Conservation (phyloP, 352 stramenopile genomes). For the Globisporangium acanthophoron region DNA sequence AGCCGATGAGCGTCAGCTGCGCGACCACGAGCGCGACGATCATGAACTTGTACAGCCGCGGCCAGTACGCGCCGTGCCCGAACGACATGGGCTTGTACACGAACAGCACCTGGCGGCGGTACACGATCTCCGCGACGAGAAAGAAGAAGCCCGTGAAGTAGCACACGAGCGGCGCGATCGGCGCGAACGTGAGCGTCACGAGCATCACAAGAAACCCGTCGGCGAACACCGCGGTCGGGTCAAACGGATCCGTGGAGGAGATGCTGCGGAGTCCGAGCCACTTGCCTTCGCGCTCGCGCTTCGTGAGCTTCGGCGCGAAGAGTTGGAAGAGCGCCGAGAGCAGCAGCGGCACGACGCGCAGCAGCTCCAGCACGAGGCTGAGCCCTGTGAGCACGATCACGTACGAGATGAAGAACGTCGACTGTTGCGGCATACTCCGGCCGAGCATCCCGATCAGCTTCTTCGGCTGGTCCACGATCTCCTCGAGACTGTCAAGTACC, state of each 20-base stretch:
- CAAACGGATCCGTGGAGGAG: slow-evolving; percentile 46
- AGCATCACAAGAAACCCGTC: slow-evolving; percentile 67
- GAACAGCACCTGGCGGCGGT: slow-evolving; percentile 60
- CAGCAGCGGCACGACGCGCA: slow-evolving; percentile 49
- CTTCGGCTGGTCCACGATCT: slow-evolving; percentile 69
- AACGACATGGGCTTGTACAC: slow-evolving; percentile 60
- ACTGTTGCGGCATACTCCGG: slow-evolving; percentile 70
- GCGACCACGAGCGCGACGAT: slow-evolving; percentile 66
- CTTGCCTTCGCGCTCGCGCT: slow-evolving; percentile 37
- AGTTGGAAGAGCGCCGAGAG: slow-evolving; percentile 44
- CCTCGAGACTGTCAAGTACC: slow-evolving; percentile 65
- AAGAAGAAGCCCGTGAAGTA: slow-evolving; percentile 79
- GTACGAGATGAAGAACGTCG: slow-evolving; percentile 84
- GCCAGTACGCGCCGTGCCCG: slow-evolving; percentile 69
- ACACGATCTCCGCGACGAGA: slow-evolving; percentile 56
- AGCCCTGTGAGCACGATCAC: slow-evolving; percentile 68
- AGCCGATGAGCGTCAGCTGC: slow-evolving; percentile 69
- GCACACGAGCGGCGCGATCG: slow-evolving; percentile 71
- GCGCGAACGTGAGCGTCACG: slow-evolving; percentile 70
- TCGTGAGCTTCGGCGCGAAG: slow-evolving; percentile 56
- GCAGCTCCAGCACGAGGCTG: slow-evolving; percentile 49
- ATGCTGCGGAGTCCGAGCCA: slow-evolving; percentile 59
- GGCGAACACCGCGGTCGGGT: slow-evolving; percentile 49
- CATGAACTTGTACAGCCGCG: slow-evolving; percentile 68
- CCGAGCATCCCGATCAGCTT: slow-evolving; percentile 65